These are phyloP conservation scores for Moricandia moricandioides DNA, from an alignment of 345 rosid species.

Conservation along the genomic window DNA sequence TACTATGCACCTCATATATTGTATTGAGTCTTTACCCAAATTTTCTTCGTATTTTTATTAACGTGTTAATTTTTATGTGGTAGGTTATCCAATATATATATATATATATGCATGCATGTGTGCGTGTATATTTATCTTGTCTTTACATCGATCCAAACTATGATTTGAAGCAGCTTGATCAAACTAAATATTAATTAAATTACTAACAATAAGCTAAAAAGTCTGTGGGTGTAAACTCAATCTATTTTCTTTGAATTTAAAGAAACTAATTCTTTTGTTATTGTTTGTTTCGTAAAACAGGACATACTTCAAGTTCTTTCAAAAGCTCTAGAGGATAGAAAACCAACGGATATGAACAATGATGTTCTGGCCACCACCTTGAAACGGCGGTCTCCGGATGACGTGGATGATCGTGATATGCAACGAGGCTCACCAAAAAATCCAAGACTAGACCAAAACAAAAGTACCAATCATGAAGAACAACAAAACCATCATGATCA, in stretches of 20 bases:
- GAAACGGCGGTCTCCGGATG: slow-evolving; percentile 19
- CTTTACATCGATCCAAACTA: neutral
- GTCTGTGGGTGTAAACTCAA: neutral
- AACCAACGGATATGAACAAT: slow-evolving; percentile 35
- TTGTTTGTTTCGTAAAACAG: slow-evolving; percentile 4
- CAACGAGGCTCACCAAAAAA: slow-evolving; percentile 50
- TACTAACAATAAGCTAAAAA: neutral
- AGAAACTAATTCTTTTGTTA: neutral
- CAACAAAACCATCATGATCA: slow-evolving; percentile 45
- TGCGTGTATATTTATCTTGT: neutral
- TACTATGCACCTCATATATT: neutral
- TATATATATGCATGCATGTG: neutral
- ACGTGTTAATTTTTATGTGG: neutral
- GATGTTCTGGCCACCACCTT: slow-evolving; percentile 23
- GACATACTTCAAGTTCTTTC: slow-evolving; percentile 3
- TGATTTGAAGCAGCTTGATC: neutral
- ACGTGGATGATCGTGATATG: slow-evolving; percentile 43
- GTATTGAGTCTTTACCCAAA: neutral
- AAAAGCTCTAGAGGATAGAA: slow-evolving; percentile 17
- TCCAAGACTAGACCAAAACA: slow-evolving; percentile 47
- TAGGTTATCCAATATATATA: neutral
- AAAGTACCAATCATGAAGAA: slow-evolving; percentile 27
- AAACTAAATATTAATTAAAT: neutral
- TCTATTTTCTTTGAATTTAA: neutral
- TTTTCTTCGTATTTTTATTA: neutral